These are phyloP conservation scores for Coprinopsis cinerea DNA, from an alignment of 768 basidiomycete genomes.

Conservation along the genomic window DNA sequence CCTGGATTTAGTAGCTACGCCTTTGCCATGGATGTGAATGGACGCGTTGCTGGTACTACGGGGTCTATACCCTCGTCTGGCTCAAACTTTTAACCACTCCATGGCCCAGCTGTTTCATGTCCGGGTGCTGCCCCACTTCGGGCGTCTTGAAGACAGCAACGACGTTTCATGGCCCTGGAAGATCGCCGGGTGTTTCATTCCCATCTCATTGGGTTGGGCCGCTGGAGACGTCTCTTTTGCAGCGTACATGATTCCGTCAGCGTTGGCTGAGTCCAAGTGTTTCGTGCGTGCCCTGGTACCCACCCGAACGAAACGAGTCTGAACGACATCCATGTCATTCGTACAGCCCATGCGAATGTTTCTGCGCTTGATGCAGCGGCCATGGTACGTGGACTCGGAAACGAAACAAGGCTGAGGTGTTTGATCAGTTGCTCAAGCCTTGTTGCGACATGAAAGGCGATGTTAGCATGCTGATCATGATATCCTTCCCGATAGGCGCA, in stretches of 20 bases:
- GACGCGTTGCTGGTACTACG: constrained; percentile 23
- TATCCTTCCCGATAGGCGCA: no score
- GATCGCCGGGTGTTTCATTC: constrained; percentile 25
- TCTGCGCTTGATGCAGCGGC: constrained; percentile 27
- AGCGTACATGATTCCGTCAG: constrained; percentile 28
- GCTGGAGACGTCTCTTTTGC: constrained; percentile 30
- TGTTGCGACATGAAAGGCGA: no score
- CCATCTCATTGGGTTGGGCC: constrained; percentile 31
- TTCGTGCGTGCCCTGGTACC: no score
- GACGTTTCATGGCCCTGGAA: constrained; percentile 28
- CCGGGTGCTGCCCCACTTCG: constrained; percentile 25
- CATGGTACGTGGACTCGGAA: neutral
- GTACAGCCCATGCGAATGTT: constrained; percentile 21
- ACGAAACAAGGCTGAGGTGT: neutral
- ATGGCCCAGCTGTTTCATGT: constrained; percentile 22
- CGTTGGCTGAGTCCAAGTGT: constrained; percentile 23
- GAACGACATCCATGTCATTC: no score
- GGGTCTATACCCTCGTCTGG: constrained; percentile 21
- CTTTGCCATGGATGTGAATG: neutral
- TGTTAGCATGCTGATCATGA: no score
- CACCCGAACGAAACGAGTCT: no score
- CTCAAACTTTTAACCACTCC: neutral
- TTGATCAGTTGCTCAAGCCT: constrained; percentile 27
- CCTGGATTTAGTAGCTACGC: neutral
- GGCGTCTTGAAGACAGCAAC: constrained; percentile 13